Evolutionary conservation across 2,329 filamentous ascomycete species (phyloP).

Genomic region (Alternaria brassicicola): DNA sequence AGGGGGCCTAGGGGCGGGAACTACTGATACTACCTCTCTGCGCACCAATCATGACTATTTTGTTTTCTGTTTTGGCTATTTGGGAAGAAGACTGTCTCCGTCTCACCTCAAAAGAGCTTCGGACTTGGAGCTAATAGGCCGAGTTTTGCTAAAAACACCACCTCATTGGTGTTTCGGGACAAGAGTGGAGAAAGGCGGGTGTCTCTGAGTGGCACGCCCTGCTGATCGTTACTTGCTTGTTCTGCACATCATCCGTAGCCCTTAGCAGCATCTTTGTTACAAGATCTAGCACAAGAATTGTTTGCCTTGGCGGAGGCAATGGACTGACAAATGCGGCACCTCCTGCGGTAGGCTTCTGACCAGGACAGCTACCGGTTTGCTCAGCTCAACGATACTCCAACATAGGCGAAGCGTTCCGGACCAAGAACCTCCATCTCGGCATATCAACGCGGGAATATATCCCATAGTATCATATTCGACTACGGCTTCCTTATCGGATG

Average conservation of each 20-base stretch:
- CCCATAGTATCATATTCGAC: neutral
- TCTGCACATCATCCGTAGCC: neutral
- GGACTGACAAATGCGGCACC: neutral
- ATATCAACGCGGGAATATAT: neutral
- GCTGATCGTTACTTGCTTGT: neutral
- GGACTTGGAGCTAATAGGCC: neutral
- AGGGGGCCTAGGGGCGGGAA: neutral
- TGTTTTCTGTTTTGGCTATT: constrained; percentile 4
- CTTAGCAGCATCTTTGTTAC: neutral
- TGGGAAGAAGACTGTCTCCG: neutral
- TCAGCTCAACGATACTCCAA: neutral
- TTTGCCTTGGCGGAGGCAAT: neutral
- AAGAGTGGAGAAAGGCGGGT: neutral
- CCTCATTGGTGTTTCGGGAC: neutral
- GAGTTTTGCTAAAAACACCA: neutral
- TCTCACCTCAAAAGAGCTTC: neutral
- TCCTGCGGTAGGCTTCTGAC: neutral
- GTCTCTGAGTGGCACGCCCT: neutral
- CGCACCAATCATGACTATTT: constrained; percentile 3
- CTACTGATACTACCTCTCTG: neutral
- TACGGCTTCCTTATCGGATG: neutral
- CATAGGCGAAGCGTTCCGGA: neutral
- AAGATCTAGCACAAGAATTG: neutral
- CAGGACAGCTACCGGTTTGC: neutral
- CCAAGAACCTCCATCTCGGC: neutral